These are phyloP conservation scores for Thielaviopsis punctulata DNA, from an alignment of 2,329 filamentous ascomycete species.

Conservation along the genomic window DNA sequence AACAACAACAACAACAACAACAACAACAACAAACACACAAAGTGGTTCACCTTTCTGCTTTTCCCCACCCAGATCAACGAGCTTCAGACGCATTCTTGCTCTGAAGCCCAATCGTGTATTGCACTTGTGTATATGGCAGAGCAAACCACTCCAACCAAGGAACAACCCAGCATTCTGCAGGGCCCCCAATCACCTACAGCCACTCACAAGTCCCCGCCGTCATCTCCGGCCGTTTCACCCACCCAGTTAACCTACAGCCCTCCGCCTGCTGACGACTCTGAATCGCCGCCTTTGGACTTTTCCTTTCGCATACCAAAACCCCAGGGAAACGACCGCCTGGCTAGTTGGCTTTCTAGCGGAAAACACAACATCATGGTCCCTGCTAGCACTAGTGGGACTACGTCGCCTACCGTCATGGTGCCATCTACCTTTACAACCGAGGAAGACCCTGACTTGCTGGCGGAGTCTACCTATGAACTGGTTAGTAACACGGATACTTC, in stretches of 20 bases:
- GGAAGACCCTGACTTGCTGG: conserved; percentile 26
- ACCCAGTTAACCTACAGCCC: conserved; percentile 4
- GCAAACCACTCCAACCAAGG: not conserved
- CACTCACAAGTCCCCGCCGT: not conserved
- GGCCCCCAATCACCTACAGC: not conserved
- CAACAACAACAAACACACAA: no score
- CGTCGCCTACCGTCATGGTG: conserved; percentile 1
- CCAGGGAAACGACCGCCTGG: conserved; percentile 35
- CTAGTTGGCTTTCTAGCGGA: conserved; percentile 42
- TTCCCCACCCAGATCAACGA: no score
- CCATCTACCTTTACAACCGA: conserved; percentile 17
- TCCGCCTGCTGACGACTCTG: conserved; percentile 5
- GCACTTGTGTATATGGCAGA: conserved; percentile 8
- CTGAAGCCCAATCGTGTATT: conserved; percentile 6
- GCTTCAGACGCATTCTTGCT: not conserved
- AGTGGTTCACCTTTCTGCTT: no score
- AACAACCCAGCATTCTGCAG: conserved; percentile 6
- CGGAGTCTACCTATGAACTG: conserved; percentile 40
- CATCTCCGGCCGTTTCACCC: not conserved
- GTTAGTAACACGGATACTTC: conserved; percentile 36
- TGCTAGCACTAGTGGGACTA: not conserved
- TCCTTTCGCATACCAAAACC: conserved; percentile 39
- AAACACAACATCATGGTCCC: conserved; percentile 36
- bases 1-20: no score
- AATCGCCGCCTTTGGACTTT: conserved; percentile 27